These are phyloP conservation scores for Epichloe baconii DNA, from an alignment of 2,329 filamentous ascomycete species.

Conservation along the genomic window DNA sequence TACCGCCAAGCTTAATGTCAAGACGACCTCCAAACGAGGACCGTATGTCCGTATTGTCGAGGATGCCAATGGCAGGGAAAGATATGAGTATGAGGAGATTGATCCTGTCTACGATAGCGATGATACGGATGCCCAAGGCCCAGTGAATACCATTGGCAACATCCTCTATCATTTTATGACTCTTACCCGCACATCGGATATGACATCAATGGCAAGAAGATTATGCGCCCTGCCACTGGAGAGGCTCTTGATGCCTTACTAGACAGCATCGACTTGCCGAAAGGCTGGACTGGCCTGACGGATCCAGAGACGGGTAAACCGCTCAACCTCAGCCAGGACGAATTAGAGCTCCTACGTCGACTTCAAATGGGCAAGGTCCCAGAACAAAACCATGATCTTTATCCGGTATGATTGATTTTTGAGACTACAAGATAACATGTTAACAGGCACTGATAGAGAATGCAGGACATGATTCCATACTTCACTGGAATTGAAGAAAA, in stretches of 20 bases:
- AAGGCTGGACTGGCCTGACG: constrained; percentile 93
- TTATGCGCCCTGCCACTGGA: constrained; percentile 88
- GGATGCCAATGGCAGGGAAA: constrained; percentile 80
- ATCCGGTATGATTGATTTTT: constrained; percentile 49
- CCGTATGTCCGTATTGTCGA: constrained; percentile 38
- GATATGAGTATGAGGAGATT: constrained; percentile 89
- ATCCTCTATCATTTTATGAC: constrained; percentile 92
- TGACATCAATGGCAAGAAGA: constrained; percentile 96
- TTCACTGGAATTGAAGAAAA: constrained; percentile 80
- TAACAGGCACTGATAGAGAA: background rate
- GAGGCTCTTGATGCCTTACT: constrained; percentile 86
- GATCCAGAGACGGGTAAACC: constrained; percentile 92
- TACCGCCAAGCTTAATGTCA: background rate
- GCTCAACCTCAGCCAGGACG: constrained; percentile 72
- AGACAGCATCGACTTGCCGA: constrained; percentile 91
- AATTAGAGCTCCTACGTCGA: constrained; percentile 76
- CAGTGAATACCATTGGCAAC: constrained; percentile 84
- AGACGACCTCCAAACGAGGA: background rate
- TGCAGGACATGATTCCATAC: constrained; percentile 76
- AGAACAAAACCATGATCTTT: constrained; percentile 82
- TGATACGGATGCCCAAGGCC: constrained; percentile 70
- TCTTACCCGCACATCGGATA: constrained; percentile 97
- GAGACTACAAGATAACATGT: background rate
- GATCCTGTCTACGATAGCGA: constrained; percentile 94
- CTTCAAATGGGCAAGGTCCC: constrained; percentile 82